Evolutionary conservation across 2,329 filamentous ascomycete genomes (phyloP).

Genomic region (Fusarium beomiforme): DNA sequence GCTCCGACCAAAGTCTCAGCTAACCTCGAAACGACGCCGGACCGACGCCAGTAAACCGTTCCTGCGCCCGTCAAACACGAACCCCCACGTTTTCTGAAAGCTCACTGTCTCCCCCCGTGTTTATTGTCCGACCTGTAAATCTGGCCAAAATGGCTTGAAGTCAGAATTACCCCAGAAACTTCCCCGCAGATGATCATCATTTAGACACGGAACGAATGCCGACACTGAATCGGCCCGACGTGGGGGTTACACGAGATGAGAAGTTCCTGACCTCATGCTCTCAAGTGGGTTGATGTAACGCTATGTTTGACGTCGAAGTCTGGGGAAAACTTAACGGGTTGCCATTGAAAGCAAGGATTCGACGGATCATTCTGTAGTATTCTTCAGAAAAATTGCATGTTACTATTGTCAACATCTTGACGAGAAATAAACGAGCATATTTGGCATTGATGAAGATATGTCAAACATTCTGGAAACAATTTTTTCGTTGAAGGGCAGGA

Average conservation of each 20-base stretch:
- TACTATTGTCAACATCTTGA: too few species aligned
- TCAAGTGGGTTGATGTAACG: too few species aligned
- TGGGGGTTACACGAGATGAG: background rate
- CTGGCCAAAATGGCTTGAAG: background rate
- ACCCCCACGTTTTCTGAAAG: background rate
- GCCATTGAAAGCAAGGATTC: too few species aligned
- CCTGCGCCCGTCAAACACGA: background rate
- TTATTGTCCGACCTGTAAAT: constrained; percentile 1
- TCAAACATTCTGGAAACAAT: constrained; percentile 26
- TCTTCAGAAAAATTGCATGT: too few species aligned
- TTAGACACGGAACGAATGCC: background rate
- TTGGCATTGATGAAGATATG: background rate
- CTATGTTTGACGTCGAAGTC: background rate
- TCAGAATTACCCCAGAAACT: background rate
- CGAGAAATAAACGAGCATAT: too few species aligned
- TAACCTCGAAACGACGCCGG: background rate
- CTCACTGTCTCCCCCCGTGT: background rate
- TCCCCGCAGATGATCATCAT: background rate
- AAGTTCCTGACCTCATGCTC: background rate
- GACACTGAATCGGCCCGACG: background rate
- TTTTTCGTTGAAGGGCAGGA: constrained; percentile 66
- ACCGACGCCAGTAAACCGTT: background rate
- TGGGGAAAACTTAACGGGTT: background rate
- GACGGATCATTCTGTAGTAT: too few species aligned
- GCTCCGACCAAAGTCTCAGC: background rate